phyloP scores from a whole-genome alignment of 495 filamentous ascomycete genomes.

The Annulohypoxylon moriforme region DNA sequence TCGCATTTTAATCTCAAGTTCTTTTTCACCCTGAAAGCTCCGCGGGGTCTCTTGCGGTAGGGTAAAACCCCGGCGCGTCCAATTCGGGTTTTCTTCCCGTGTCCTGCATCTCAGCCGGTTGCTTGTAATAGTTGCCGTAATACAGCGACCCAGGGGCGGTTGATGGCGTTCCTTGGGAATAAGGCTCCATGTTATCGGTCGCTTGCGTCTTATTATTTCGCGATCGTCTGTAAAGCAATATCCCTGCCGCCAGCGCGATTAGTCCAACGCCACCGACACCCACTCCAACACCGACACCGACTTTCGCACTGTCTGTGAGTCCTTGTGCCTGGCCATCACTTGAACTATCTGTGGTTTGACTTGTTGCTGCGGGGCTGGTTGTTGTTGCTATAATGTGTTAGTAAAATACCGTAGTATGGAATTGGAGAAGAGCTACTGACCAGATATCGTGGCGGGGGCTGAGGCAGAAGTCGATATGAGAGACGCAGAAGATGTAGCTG shows the following conservation, averaged over 20 bases:
- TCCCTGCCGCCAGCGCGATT: slow-evolving; percentile 19
- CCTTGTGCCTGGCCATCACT: not conserved
- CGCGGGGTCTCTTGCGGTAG: not conserved
- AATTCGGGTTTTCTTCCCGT: slow-evolving; percentile 23
- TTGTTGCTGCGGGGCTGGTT: slow-evolving; percentile 1
- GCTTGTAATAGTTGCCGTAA: slow-evolving; percentile 34
- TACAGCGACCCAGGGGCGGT: slow-evolving; percentile 10
- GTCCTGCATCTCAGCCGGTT: slow-evolving; percentile 1
- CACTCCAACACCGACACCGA: slow-evolving; percentile 37
- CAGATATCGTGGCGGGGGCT: slow-evolving; percentile 20
- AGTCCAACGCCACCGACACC: slow-evolving; percentile 30
- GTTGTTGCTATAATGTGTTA: not conserved
- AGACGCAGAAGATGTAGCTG: not conserved
- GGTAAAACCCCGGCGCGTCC: slow-evolving; percentile 21
- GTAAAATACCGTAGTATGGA: not conserved
- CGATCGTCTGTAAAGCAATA: slow-evolving; percentile 33
- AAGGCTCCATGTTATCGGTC: slow-evolving; percentile 19
- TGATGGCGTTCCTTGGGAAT: slow-evolving; percentile 14
- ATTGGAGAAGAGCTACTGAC: not conserved
- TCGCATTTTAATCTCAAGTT: not conserved
- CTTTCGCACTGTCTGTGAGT: slow-evolving; percentile 27
- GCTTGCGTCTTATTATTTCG: slow-evolving; percentile 19
- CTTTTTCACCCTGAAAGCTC: slow-evolving; percentile 36
- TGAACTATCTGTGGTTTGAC: slow-evolving; percentile 1
- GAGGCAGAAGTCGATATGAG: slow-evolving; percentile 24